A percentile compares a stretch with the other conserved stretches of the same genome.
These are phyloP conservation scores for Fusarium verticillioides DNA, from an alignment of 2,329 filamentous ascomycete species.

Conservation along the genomic window DNA sequence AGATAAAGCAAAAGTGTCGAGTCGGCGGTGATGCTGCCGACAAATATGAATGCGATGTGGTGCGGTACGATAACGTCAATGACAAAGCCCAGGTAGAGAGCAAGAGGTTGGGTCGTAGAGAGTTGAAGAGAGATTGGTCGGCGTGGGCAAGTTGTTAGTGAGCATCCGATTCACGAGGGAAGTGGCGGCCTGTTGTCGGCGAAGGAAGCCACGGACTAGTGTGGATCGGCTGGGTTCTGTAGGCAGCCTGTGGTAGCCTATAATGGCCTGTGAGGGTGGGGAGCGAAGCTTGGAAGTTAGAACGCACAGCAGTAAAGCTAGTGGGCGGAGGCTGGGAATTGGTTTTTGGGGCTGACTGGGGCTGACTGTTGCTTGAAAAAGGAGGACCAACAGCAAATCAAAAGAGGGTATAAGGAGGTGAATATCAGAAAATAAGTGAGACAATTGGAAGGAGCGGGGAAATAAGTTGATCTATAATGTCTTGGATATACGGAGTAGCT, in stretches of 20 bases:
- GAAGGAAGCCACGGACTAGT: slow-evolving; percentile 31
- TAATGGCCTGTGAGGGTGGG: slow-evolving; percentile 5
- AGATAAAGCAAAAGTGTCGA: slow-evolving; percentile 5
- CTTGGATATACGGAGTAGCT: slow-evolving; percentile 18
- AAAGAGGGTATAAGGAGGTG: not conserved
- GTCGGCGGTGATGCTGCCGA: not conserved
- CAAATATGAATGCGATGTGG: slow-evolving; percentile 17
- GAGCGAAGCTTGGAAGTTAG: slow-evolving; percentile 37
- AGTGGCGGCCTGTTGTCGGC: slow-evolving; percentile 35
- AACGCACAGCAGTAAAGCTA: slow-evolving; percentile 35
- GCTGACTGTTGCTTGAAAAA: slow-evolving; percentile 14
- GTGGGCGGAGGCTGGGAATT: slow-evolving; percentile 28
- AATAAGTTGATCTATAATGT: slow-evolving; percentile 31
- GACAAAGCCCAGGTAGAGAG: slow-evolving; percentile 17
- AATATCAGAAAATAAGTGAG: slow-evolving; percentile 17
- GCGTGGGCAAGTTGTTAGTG: slow-evolving; percentile 15
- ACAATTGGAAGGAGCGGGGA: slow-evolving; percentile 31
- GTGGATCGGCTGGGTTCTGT: slow-evolving; percentile 23
- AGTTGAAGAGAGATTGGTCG: slow-evolving; percentile 16
- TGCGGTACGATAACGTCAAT: slow-evolving; percentile 12
- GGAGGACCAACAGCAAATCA: slow-evolving; percentile 6
- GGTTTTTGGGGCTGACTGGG: slow-evolving; percentile 7
- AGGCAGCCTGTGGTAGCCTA: not conserved
- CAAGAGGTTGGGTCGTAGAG: slow-evolving; percentile 25
- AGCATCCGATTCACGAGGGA: slow-evolving; percentile 34